These are phyloP conservation scores for Corinectria fuckeliana DNA, from an alignment of 2,329 filamentous ascomycete species.

Conservation along the genomic window DNA sequence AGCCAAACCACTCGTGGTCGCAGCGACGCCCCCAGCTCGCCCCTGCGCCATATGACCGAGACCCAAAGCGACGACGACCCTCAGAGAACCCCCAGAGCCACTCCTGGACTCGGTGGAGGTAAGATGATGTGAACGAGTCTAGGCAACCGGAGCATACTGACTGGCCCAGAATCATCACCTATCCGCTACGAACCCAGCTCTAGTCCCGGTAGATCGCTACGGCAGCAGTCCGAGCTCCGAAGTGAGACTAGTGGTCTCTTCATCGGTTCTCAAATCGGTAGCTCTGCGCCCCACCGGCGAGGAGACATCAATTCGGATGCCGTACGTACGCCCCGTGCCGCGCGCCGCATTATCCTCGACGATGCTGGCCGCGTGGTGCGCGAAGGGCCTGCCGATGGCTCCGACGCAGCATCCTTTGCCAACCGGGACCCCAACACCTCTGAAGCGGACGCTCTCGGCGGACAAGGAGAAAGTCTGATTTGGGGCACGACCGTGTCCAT, in stretches of 20 bases:
- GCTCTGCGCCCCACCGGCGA: slow-evolving; percentile 64
- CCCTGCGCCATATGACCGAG: slow-evolving; percentile 64
- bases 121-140: slow-evolving; percentile 31
- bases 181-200: slow-evolving; percentile 92
- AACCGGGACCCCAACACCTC: slow-evolving; percentile 82
- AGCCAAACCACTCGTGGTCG: slow-evolving; percentile 56
- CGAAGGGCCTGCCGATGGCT: slow-evolving; percentile 57
- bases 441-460: slow-evolving; percentile 87
- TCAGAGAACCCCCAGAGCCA: slow-evolving; percentile 75
- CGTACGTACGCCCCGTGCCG: slow-evolving; percentile 59
- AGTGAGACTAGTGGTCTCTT: slow-evolving; percentile 90
- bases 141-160: slow-evolving; percentile 14
- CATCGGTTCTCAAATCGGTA: slow-evolving; percentile 67
- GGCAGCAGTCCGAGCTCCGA: slow-evolving; percentile 72
- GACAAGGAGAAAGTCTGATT: slow-evolving; percentile 80
- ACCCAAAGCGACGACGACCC: slow-evolving; percentile 60
- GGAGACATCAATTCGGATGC: slow-evolving; percentile 89
- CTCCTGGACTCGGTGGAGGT: slow-evolving; percentile 68
- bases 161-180: slow-evolving; percentile 79
- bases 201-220: slow-evolving; percentile 72
- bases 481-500: slow-evolving; percentile 99
- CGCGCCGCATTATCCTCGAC: slow-evolving; percentile 65
- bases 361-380: slow-evolving; percentile 64
- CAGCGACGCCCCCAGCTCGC: slow-evolving; percentile 61
- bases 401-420: slow-evolving; percentile 66